Percentiles rank a stretch among this genome's conserved stretches.
These are phyloP conservation scores for Ochromonas danica DNA, from an alignment of 108 stramenopile species.

Conservation along the genomic window DNA sequence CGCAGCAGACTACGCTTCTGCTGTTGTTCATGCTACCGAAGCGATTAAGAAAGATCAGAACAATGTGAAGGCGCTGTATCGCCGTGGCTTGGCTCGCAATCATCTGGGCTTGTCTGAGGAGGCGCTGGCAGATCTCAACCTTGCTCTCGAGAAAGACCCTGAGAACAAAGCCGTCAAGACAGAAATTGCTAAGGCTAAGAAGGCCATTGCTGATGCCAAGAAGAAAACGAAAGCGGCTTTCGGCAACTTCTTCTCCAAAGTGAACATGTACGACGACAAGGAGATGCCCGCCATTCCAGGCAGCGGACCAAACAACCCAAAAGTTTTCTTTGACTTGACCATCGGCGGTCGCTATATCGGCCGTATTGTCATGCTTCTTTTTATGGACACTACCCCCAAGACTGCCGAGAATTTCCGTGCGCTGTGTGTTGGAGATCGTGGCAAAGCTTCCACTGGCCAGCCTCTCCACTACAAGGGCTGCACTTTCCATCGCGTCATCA, in stretches of 20 bases:
- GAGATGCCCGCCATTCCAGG: conserved; percentile 49
- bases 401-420: conserved; percentile 94
- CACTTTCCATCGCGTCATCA: conserved; percentile 82
- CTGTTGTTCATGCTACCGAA: conserved; percentile 66
- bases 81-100: conserved; percentile 72
- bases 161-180: conserved; percentile 84
- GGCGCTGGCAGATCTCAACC: conserved; percentile 83
- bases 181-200: conserved; percentile 59
- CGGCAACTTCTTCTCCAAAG: conserved; percentile 82
- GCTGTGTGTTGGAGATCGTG: conserved; percentile 77
- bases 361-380: conserved; percentile 72
- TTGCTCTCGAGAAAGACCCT: conserved; percentile 72
- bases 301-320: not conserved
- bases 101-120: conserved; percentile 79
- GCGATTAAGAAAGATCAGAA: conserved; percentile 70
- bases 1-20: conserved; percentile 69
- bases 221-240: conserved; percentile 80
- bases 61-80: conserved; percentile 85
- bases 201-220: conserved; percentile 43
- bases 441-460: conserved; percentile 56
- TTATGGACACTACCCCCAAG: conserved; percentile 82
- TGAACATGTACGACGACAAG: conserved; percentile 86
- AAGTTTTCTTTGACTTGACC: conserved; percentile 78
- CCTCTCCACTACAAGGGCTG: conserved; percentile 85
- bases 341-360: conserved; percentile 40